These are phyloP conservation scores for Curvularia hawaiiensis DNA, from an alignment of 2,329 filamentous ascomycete species.

Conservation along the genomic window DNA sequence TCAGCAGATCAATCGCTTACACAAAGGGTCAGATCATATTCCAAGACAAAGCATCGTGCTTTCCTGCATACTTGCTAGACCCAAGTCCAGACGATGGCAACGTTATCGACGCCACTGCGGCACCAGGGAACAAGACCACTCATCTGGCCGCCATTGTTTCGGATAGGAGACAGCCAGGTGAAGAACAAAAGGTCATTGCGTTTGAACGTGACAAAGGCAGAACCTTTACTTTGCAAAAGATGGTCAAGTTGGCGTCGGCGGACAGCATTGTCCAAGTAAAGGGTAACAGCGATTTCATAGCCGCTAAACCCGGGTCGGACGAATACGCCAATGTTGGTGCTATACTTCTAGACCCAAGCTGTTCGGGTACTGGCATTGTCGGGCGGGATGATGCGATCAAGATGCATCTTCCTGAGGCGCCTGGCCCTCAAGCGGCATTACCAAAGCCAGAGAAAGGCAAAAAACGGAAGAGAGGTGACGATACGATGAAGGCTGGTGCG, in stretches of 20 bases:
- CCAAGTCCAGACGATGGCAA: conserved; percentile 70
- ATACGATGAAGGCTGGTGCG: conserved; percentile 10
- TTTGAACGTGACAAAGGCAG: conserved; percentile 78
- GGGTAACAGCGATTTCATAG: conserved; percentile 80
- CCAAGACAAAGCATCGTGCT: conserved; percentile 97
- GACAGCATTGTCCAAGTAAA: conserved; percentile 69
- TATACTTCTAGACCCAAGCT: conserved; percentile 89
- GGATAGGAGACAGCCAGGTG: conserved; percentile 42
- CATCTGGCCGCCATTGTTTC: conserved; percentile 79
- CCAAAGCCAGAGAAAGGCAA: conserved; percentile 29
- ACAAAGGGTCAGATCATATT: conserved; percentile 78
- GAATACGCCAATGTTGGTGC: conserved; percentile 75
- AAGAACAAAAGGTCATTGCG: conserved; percentile 65
- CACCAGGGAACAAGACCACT: conserved; percentile 97
- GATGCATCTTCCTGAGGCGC: conserved; percentile 57
- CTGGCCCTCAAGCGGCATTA: conserved; percentile 27
- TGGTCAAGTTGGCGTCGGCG: conserved; percentile 80
- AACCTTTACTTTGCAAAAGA: conserved; percentile 78
- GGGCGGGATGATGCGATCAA: conserved; percentile 80
- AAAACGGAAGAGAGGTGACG: conserved; percentile 40
- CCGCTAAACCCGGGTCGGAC: conserved; percentile 67
- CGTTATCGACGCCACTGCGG: conserved; percentile 90
- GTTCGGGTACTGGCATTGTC: conserved; percentile 93
- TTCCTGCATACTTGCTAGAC: conserved; percentile 87
- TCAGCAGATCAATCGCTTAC: conserved; percentile 77